These are phyloP conservation scores for Melocanna baccifera DNA, from an alignment of 176 grass and related monocot genomes.

Conservation along the genomic window DNA sequence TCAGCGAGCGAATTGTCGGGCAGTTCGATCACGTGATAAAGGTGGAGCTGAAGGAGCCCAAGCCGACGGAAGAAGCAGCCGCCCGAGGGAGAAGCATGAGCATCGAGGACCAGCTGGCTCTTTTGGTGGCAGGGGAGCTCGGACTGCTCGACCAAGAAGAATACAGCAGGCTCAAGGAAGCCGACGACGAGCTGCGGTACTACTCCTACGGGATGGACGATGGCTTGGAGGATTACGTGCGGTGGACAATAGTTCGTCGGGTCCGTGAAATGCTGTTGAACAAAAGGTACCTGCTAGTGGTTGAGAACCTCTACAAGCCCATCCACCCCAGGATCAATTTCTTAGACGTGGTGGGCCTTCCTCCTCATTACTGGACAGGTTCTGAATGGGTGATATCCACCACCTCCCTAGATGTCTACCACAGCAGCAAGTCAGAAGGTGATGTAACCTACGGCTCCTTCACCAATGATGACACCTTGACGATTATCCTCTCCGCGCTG, in stretches of 20 bases:
- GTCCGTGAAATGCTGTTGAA: accelerated
- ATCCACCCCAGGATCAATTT: not conserved
- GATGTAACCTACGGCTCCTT: accelerated
- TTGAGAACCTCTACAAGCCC: not conserved
- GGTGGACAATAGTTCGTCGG: not conserved
- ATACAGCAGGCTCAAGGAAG: no score
- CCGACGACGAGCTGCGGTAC: no score
- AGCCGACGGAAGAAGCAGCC: no score
- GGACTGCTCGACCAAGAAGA: no score
- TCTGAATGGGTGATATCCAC: not conserved
- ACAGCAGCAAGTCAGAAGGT: not conserved
- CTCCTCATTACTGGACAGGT: accelerated
- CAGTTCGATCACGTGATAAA: no score
- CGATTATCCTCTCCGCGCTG: not conserved
- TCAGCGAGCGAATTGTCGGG: accelerated
- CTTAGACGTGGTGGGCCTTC: not conserved
- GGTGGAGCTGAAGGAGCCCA: no score
- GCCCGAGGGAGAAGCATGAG: no score
- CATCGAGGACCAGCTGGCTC: no score
- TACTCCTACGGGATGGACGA: no score
- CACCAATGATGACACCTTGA: accelerated
- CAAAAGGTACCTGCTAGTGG: not conserved
- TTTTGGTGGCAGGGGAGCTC: no score
- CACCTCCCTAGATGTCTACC: not conserved
- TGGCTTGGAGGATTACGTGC: no score